Base-by-base conservation (phyloP, 192 early-diverging fungal genomes). In the Dissophora ornata region DNA sequence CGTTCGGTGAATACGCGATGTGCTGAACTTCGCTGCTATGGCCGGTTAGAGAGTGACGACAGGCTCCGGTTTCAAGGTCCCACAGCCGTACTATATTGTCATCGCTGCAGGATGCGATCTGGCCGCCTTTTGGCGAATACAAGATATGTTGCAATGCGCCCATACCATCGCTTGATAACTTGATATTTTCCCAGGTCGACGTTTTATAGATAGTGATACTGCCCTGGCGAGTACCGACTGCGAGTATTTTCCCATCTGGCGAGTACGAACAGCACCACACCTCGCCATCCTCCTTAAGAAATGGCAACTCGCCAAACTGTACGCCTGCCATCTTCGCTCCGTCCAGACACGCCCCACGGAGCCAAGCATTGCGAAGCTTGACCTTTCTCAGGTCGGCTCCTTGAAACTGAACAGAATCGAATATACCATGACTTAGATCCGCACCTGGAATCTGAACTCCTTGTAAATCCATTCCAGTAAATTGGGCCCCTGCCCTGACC, bases 361-460 rank as follows among this genome's bases (percentile, higher is more conserved):
- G 45, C 59, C 59, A 61, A 21, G 29, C 36, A 8, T 25, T 61
- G 32, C 44, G 45, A 18, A 48, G 10, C 13, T 61, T 61, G 59
- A 33, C 44, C 3, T 34, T 47, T 24, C 29, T 33, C 46, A 61
- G 29, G 30, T 61, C 33, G 1, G 59, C 29, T n/a, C 44, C 59
- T 34, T 61, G 45, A 6, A 61, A 30, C 32, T 36, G 46, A 19
- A 45, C 44, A 12, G 59, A 61, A 32, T 61, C 59, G 32, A 61
- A 61, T 47, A 48, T 29, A 15, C 59, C 59, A 36, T 32, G 11
- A 49, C 45, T 49, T 9, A 61, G 11, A 24, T 61, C 59, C 16
- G 59, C 59, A 30, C 59, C 47, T 47, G 59, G 46, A n/a, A 61
- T 61, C 19, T 13, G 46, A 32, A 61, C 48, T 12, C 59, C 46